phyloP scores from a whole-genome alignment of 441 rosid genomes.

The Macaranga tanarius region DNA sequence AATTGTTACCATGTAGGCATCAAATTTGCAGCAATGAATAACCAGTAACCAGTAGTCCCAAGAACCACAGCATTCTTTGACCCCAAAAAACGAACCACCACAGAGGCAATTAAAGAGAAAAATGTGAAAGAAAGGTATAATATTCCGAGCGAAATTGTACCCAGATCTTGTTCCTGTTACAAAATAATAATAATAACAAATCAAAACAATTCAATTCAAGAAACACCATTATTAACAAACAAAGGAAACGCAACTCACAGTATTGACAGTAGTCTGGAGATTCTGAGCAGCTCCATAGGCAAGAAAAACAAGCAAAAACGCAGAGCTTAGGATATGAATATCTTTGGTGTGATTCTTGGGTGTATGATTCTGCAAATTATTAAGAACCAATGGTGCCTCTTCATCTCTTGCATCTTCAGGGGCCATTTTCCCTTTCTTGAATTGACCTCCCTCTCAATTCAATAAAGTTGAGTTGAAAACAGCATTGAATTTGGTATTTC shows the following conservation, averaged over 20 bases:
- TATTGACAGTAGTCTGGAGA: slow-evolving; percentile 73
- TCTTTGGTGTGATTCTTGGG: slow-evolving; percentile 54
- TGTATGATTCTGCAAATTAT: slow-evolving; percentile 25
- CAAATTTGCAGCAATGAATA: slow-evolving; percentile 86
- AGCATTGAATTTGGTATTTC: neutral
- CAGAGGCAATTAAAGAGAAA: slow-evolving; percentile 72
- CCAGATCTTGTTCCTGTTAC: slow-evolving; percentile 65
- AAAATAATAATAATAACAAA: slow-evolving; percentile 14
- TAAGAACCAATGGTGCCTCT: slow-evolving; percentile 59
- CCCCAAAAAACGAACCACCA: slow-evolving; percentile 78
- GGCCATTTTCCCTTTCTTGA: slow-evolving; percentile 35
- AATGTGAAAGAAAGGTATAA: slow-evolving; percentile 79
- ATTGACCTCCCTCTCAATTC: slow-evolving; percentile 18
- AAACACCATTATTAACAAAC: neutral
- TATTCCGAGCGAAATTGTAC: slow-evolving; percentile 85
- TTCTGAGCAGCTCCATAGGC: slow-evolving; percentile 98
- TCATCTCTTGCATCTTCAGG: slow-evolving; percentile 40
- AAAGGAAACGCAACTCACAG: slow-evolving; percentile 36
- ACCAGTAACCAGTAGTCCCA: slow-evolving; percentile 91
- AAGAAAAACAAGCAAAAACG: slow-evolving; percentile 74
- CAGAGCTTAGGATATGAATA: slow-evolving; percentile 73
- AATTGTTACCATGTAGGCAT: slow-evolving; percentile 66
- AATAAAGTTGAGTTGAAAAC: neutral
- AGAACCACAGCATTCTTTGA: slow-evolving; percentile 81
- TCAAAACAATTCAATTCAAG: neutral